A percentile compares a stretch with the other conserved stretches of the same genome.
These are phyloP conservation scores for Fusarium robinianum DNA, from an alignment of 2,329 filamentous ascomycete species.

Conservation along the genomic window DNA sequence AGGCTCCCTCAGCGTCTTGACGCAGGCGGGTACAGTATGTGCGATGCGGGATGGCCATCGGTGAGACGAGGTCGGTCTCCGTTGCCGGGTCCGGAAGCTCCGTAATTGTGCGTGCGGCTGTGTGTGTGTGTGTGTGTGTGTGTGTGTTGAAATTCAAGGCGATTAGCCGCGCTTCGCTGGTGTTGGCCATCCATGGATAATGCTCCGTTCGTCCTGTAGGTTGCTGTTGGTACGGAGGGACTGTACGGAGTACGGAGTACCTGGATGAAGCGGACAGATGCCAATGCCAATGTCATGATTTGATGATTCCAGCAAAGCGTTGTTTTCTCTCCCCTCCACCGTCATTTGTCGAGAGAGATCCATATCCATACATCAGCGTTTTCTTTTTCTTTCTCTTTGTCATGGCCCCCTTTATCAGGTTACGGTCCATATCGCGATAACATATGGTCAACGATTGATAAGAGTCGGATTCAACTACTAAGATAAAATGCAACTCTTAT, in stretches of 20 bases:
- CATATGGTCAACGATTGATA: no score
- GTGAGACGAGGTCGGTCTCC: not conserved
- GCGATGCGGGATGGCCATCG: not conserved
- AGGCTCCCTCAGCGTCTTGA: slow-evolving; percentile 13
- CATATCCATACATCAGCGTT: not conserved
- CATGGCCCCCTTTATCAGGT: slow-evolving; percentile 3
- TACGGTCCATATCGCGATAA: no score
- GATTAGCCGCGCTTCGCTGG: slow-evolving; percentile 28
- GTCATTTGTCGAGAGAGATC: slow-evolving; percentile 1
- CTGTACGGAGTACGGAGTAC: no score
- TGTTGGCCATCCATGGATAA: slow-evolving; percentile 7
- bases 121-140: slow-evolving; percentile 3
- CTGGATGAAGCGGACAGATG: no score
- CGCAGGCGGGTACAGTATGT: no score
- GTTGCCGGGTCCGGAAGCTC: no score
- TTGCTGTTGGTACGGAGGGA: no score
- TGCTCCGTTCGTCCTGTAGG: no score
- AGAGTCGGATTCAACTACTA: no score
- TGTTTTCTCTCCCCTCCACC: slow-evolving; percentile 25
- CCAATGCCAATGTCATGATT: no score
- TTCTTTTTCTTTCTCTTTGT: not conserved
- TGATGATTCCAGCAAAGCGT: slow-evolving; percentile 21
- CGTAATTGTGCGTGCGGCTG: no score
- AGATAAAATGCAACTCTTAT: no score
- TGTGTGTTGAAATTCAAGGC: slow-evolving; percentile 7